A percentile compares a stretch with the other conserved stretches of the same genome.
Conservation (phyloP, 257 asterid species). For the Solanum peruvianum region DNA sequence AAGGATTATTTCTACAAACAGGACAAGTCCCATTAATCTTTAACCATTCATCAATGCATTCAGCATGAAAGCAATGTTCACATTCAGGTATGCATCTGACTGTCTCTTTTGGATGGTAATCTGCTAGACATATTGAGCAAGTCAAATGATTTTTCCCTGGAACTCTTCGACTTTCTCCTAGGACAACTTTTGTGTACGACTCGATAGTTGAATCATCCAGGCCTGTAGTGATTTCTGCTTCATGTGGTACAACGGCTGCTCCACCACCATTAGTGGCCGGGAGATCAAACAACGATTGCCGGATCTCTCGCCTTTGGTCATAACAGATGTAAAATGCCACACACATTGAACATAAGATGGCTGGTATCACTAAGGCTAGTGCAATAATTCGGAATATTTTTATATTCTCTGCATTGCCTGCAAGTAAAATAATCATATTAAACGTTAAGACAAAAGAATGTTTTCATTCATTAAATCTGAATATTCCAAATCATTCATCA, state of each 20-base stretch:
- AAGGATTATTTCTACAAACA: slow-evolving; percentile 58
- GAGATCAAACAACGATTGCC: neutral
- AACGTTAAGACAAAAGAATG: neutral
- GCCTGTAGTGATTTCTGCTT: slow-evolving; percentile 13
- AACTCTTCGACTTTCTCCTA: slow-evolving; percentile 57
- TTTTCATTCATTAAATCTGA: neutral
- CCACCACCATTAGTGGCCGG: neutral
- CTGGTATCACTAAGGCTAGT: slow-evolving; percentile 18
- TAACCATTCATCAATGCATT: slow-evolving; percentile 81
- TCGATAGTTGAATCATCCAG: slow-evolving; percentile 62
- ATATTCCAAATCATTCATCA: neutral
- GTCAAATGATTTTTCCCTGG: slow-evolving; percentile 49
- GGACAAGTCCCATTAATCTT: slow-evolving; percentile 59
- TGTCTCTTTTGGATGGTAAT: slow-evolving; percentile 53
- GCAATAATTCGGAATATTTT: slow-evolving; percentile 8
- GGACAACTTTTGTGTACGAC: slow-evolving; percentile 51
- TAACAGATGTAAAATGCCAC: slow-evolving; percentile 8
- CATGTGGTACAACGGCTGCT: slow-evolving; percentile 14
- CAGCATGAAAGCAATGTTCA: slow-evolving; percentile 76
- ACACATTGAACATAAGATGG: slow-evolving; percentile 3
- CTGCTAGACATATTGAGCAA: slow-evolving; percentile 68
- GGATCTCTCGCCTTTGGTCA: neutral
- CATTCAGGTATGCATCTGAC: slow-evolving; percentile 56
- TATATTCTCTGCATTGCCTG: slow-evolving; percentile 3
- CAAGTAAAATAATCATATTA: neutral